Evolutionary conservation across 768 basidiomycete genomes (phyloP).

Genomic region (Tremella mesenterica): DNA sequence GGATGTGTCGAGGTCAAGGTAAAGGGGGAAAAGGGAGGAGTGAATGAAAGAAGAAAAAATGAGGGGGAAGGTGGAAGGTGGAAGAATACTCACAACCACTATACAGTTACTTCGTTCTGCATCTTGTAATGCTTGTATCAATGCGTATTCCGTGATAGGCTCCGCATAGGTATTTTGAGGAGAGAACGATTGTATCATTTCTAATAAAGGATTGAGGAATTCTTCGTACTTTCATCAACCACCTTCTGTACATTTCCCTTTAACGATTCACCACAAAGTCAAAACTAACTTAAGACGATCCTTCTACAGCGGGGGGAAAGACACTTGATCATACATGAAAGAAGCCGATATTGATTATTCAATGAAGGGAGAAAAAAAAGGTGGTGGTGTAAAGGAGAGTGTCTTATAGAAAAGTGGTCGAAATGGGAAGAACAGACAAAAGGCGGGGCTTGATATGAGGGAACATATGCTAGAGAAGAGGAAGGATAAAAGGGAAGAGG

Average conservation of each 20-base stretch:
- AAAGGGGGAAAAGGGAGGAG: conserved; percentile 17
- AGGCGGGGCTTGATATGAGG: neutral
- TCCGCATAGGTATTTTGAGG: conserved; percentile 9
- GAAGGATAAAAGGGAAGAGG: neutral
- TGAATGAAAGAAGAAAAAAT: neutral
- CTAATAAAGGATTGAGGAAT: conserved; percentile 59
- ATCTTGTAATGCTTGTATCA: conserved; percentile 39
- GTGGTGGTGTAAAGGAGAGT: no score
- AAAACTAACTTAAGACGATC: no score
- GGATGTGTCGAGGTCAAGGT: conserved; percentile 18
- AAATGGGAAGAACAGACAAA: neutral
- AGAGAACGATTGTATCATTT: conserved; percentile 48
- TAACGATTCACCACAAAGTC: no score
- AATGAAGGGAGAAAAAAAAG: no score
- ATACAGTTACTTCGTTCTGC: conserved; percentile 40
- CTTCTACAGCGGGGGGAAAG: no score
- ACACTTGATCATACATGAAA: no score
- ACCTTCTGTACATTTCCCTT: no score
- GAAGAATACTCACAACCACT: conserved; percentile 32
- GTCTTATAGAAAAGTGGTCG: neutral
- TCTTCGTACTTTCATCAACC: conserved; percentile 47
- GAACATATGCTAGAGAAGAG: neutral
- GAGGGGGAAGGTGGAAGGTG: neutral
- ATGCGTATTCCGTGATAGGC: conserved; percentile 21
- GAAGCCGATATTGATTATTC: no score